phyloP scores from a whole-genome alignment of 1,284 basidiomycete genomes.

The Butyriboletus appendiculatus region DNA sequence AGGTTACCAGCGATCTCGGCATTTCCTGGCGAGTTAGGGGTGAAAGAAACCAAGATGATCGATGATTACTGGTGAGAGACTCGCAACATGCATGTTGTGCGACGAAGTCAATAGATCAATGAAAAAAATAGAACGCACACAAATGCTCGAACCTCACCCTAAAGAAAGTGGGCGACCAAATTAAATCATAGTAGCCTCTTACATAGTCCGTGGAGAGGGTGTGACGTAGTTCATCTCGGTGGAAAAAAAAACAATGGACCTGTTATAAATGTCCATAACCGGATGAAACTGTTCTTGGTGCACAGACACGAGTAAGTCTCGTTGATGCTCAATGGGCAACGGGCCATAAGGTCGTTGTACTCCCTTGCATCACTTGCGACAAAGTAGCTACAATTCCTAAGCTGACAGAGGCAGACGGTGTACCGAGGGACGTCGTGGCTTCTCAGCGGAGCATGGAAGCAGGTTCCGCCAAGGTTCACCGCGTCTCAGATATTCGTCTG shows the following conservation, averaged over 20 bases:
- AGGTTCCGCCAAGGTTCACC: background rate
- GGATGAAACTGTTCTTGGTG: no score
- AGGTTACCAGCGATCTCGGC: no score
- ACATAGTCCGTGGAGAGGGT: no score
- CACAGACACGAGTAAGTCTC: no score
- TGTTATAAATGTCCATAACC: background rate
- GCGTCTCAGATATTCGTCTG: background rate
- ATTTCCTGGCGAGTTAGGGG: no score
- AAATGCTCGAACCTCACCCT: background rate
- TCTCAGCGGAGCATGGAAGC: background rate
- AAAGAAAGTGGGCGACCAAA: background rate
- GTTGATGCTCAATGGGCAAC: no score
- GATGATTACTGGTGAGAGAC: background rate
- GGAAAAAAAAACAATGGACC: no score
- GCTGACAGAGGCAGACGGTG: background rate
- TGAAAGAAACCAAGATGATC: no score
- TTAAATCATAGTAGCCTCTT: background rate
- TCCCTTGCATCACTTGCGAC: background rate
- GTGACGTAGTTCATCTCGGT: background rate
- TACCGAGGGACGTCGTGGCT: no score
- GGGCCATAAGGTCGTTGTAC: background rate
- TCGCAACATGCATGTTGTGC: no score
- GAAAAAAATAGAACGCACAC: background rate
- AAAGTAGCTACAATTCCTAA: background rate
- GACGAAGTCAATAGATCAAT: background rate